Percentiles rank a stretch among this genome's conserved stretches.
These are phyloP conservation scores for Acacia acuminata DNA, from an alignment of 306 rosid species.

Conservation along the genomic window DNA sequence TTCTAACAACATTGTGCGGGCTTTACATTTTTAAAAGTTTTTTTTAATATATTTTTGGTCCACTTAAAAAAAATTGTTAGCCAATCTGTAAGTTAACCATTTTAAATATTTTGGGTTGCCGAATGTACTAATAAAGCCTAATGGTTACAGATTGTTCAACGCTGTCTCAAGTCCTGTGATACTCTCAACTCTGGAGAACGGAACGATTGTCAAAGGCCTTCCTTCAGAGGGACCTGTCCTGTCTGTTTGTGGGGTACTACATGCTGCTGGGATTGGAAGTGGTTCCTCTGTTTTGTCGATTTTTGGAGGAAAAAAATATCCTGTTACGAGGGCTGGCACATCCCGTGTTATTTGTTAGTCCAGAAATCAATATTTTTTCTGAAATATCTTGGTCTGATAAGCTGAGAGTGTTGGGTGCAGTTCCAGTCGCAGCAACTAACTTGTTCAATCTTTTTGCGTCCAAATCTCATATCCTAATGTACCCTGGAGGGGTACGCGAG, in stretches of 20 bases:
- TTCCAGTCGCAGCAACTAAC: constrained; percentile 69
- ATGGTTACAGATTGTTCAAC: constrained; percentile 43
- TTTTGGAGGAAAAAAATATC: constrained; percentile 56
- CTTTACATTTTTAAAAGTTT: no score
- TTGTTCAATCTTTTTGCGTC: constrained; percentile 77
- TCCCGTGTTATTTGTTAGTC: constrained; percentile 57
- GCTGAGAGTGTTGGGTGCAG: constrained; percentile 74
- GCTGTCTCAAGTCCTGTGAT: constrained; percentile 60
- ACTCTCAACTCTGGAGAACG: constrained; percentile 81
- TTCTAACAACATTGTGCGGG: no score
- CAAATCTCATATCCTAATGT: constrained; percentile 74
- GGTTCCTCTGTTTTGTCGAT: constrained; percentile 50
- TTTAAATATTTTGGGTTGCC: no score
- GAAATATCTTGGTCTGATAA: constrained; percentile 52
- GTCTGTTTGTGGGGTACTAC: constrained; percentile 83
- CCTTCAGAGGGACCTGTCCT: constrained; percentile 93
- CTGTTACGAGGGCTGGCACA: constrained; percentile 82
- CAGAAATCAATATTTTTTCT: constrained; percentile 45
- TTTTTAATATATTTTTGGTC: no score
- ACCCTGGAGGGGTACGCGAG: constrained; percentile 93
- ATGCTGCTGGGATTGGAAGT: constrained; percentile 85
- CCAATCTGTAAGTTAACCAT: no score
- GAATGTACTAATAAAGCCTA: neutral
- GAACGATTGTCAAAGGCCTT: constrained; percentile 75
- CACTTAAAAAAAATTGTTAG: no score